Percentiles rank a stretch among this genome's conserved stretches.
Conservation (phyloP, 1,139 yeast genomes). For the Hyphopichia khmerensis region DNA sequence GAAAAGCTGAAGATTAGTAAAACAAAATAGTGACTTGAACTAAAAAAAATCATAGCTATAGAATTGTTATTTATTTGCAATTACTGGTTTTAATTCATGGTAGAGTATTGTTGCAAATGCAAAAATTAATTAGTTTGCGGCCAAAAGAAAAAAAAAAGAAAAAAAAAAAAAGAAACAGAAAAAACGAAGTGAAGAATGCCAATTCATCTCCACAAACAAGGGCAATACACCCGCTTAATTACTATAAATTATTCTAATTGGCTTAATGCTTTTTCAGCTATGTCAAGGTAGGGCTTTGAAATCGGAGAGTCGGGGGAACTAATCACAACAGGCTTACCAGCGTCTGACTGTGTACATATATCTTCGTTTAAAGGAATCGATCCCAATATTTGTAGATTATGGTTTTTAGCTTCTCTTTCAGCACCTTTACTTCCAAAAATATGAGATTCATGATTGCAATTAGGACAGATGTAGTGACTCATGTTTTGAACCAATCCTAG, state of each 20-base stretch:
- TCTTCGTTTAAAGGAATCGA: conserved; percentile 65
- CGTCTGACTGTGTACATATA: conserved; percentile 63
- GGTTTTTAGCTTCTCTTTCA: conserved; percentile 51
- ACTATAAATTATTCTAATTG: conserved; percentile 8
- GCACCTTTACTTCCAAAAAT: conserved; percentile 76
- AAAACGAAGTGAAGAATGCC: too few species aligned
- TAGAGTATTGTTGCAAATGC: too few species aligned
- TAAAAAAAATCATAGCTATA: too few species aligned
- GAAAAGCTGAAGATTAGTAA: background rate
- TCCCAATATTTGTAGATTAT: conserved; percentile 55
- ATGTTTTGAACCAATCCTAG: conserved; percentile 81
- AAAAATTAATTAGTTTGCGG: background rate
- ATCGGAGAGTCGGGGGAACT: conserved; percentile 36
- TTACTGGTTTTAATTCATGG: too few species aligned
- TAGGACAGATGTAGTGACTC: conserved; percentile 77
- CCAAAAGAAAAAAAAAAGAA: background rate
- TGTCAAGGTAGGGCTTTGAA: conserved; percentile 39
- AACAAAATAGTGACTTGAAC: background rate
- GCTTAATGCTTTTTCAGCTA: conserved; percentile 35
- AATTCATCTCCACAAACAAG: conserved; percentile 1
- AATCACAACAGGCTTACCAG: conserved; percentile 63
- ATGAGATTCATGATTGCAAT: conserved; percentile 71
- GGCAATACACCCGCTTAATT: background rate
- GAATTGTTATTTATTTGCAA: too few species aligned
- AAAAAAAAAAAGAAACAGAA: too few species aligned